These are phyloP conservation scores for Hordeum vulgare DNA, from an alignment of 176 grass and related monocot species.

Conservation along the genomic window DNA sequence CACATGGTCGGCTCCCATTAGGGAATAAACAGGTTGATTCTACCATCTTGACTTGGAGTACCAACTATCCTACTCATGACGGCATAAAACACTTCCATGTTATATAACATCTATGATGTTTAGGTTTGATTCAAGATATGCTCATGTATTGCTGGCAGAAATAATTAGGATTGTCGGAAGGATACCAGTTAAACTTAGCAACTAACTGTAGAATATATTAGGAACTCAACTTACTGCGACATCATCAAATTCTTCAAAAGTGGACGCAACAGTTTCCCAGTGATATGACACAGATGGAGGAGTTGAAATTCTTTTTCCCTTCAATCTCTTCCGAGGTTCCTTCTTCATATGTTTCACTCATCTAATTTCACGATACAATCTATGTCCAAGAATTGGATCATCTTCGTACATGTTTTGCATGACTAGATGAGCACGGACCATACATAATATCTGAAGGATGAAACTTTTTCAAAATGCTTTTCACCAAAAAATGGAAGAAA, in stretches of 20 bases:
- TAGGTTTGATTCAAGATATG: not conserved
- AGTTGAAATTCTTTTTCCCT: constrained; percentile 53
- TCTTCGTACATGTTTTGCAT: constrained; percentile 88
- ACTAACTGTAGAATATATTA: constrained; percentile 2
- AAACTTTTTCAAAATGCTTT: not conserved
- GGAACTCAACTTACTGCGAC: constrained; percentile 71
- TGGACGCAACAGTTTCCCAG: constrained; percentile 97
- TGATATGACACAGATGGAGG: constrained; percentile 59
- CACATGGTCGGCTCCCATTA: no score
- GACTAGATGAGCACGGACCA: constrained; percentile 18
- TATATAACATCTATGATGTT: not conserved
- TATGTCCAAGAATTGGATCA: constrained; percentile 87
- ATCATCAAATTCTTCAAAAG: constrained; percentile 89
- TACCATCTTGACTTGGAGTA: no score
- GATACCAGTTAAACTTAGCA: not conserved
- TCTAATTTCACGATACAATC: constrained; percentile 95
- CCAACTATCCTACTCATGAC: not conserved
- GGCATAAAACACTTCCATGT: not conserved
- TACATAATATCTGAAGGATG: constrained; percentile 2
- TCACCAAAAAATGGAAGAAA: not conserved
- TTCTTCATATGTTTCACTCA: constrained; percentile 60
- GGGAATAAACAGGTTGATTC: no score
- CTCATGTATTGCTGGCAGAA: not conserved
- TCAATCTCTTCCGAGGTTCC: constrained; percentile 59
- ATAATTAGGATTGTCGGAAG: not conserved